Conservation (phyloP, 345 rosid genomes). For the Syzygium grande region DNA sequence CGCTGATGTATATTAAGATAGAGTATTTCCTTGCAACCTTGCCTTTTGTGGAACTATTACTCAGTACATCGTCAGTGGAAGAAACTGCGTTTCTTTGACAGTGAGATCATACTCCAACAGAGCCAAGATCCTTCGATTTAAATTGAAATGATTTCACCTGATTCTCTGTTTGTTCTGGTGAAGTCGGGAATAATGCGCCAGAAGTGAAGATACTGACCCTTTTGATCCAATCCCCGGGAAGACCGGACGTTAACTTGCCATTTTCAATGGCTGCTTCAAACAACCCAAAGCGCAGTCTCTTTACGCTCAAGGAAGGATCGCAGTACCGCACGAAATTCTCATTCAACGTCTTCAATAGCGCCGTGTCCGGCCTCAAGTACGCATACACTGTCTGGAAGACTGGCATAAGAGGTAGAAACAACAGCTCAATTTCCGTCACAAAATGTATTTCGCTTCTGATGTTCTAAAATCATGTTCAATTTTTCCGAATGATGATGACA, state of each 20-base stretch:
- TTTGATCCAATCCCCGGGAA: conserved; percentile 11
- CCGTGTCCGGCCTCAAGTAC: conserved; percentile 20
- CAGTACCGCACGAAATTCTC: conserved; percentile 13
- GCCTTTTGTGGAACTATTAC: not conserved
- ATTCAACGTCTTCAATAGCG: conserved; percentile 14
- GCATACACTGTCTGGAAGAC: conserved; percentile 28
- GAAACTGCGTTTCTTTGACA: not conserved
- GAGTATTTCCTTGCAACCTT: not conserved
- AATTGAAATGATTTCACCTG: not conserved
- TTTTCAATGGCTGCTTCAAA: not conserved
- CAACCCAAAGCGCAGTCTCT: conserved; percentile 15
- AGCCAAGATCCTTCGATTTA: not conserved
- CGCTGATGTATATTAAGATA: not conserved
- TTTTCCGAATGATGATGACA: not conserved
- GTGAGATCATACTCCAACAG: not conserved
- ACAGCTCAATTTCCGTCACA: not conserved
- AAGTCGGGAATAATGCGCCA: conserved; percentile 12
- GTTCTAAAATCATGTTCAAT: not conserved
- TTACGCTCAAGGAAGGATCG: conserved; percentile 22
- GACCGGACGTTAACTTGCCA: conserved; percentile 18
- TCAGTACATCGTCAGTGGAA: not conserved
- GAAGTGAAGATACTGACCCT: conserved; percentile 17
- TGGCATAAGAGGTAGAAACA: conserved; percentile 16
- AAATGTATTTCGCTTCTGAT: not conserved
- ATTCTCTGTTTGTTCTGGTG: not conserved